A percentile compares a stretch with the other conserved stretches of the same genome.
Evolutionary conservation across 1,139 yeast species (phyloP).

Genomic region (Scheffersomyces stambukii): DNA sequence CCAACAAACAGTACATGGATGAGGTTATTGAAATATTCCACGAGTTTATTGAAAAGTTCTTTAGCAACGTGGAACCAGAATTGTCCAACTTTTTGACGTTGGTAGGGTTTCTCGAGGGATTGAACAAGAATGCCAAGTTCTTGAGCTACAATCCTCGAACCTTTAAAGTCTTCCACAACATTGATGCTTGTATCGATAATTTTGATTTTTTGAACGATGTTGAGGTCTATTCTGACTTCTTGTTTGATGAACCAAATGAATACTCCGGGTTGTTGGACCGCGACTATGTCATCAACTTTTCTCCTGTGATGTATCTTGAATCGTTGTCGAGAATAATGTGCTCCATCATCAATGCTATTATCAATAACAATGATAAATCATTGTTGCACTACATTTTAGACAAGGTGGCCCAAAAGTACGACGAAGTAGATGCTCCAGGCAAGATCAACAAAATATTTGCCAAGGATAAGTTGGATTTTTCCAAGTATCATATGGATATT

Average conservation of each 20-base stretch:
- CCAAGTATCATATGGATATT: conserved; percentile 23
- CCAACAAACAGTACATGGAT: conserved; percentile 22
- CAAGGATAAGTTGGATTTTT: conserved; percentile 18
- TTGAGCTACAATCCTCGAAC: conserved; percentile 25
- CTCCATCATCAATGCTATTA: conserved; percentile 26
- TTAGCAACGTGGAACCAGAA: conserved; percentile 19
- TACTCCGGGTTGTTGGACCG: conserved; percentile 24
- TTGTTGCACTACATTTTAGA: conserved; percentile 29
- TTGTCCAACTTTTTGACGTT: conserved; percentile 40
- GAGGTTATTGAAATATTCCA: conserved; percentile 28
- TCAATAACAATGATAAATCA: conserved; percentile 19
- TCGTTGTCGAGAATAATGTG: conserved; percentile 37
- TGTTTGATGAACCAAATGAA: conserved; percentile 20
- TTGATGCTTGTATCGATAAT: conserved; percentile 39
- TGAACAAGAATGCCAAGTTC: conserved; percentile 30
- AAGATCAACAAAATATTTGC: conserved; percentile 4
- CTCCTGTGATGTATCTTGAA: conserved; percentile 46
- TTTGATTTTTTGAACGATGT: conserved; percentile 37
- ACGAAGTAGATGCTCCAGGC: conserved; percentile 10
- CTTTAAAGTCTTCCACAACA: conserved; percentile 28
- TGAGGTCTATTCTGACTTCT: conserved; percentile 28
- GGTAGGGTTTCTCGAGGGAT: conserved; percentile 44
- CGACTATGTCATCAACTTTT: conserved; percentile 27
- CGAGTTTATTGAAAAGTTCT: conserved; percentile 22
- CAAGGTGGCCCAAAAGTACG: conserved; percentile 21